A percentile compares a stretch with the other conserved stretches of the same genome.
phyloP scores from a whole-genome alignment of 441 rosid genomes.

The Erysimum cheiri region DNA sequence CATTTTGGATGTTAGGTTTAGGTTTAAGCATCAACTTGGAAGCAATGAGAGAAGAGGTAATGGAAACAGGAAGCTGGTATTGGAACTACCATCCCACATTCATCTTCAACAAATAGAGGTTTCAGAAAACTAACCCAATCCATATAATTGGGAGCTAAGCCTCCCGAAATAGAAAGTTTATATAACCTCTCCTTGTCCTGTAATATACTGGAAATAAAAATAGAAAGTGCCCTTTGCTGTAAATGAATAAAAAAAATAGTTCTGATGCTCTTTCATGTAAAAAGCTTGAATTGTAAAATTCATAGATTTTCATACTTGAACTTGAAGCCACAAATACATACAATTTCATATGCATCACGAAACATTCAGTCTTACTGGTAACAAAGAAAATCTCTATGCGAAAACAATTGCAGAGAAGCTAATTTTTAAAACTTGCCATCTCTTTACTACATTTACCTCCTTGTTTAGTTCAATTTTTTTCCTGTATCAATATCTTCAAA shows the following conservation, averaged over 20 bases:
- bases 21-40: constrained; percentile 63
- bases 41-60: constrained; percentile 53
- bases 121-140: constrained; percentile 35
- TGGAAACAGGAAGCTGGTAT: constrained; percentile 85
- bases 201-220: constrained; percentile 20
- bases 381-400: too few species aligned
- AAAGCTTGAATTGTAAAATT: not conserved
- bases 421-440: too few species aligned
- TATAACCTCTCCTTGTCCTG: constrained; percentile 10
- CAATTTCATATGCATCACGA: not conserved
- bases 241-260: constrained; percentile 37
- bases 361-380: not conserved
- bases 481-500: too few species aligned
- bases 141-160: constrained; percentile 8
- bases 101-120: constrained; percentile 61
- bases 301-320: not conserved
- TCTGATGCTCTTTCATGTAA: constrained; percentile 1
- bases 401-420: too few species aligned
- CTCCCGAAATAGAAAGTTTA: constrained; percentile 18
- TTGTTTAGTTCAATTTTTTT: too few species aligned
- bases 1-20: constrained; percentile 36
- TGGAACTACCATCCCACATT: constrained; percentile 80
- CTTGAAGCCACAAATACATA: not conserved
- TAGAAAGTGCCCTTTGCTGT: constrained; percentile 17
- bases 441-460: too few species aligned